Evolutionary conservation across 305 asterid genomes (phyloP).

Genomic region (Fraxinus ornus): DNA sequence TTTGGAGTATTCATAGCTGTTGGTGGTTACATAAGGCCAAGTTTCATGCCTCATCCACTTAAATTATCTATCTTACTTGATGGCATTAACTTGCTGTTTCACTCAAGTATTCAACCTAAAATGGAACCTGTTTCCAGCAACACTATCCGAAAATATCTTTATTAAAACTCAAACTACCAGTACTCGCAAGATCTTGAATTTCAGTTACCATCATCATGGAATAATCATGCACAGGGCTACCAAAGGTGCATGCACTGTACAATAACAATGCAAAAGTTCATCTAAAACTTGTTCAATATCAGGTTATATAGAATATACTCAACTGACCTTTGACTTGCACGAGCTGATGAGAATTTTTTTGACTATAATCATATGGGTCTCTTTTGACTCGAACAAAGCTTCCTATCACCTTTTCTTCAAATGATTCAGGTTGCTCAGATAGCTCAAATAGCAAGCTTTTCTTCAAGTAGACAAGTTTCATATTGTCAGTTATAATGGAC

Average conservation of each 20-base stretch:
- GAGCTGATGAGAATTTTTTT: conserved; percentile 54
- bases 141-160: not conserved
- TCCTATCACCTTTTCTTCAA: conserved; percentile 71
- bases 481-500: conserved; percentile 56
- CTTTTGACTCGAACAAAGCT: conserved; percentile 64
- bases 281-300: conserved; percentile 6
- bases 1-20: not conserved
- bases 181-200: conserved; percentile 13
- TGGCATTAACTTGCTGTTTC: not conserved
- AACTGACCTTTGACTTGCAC: conserved; percentile 76
- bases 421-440: conserved; percentile 51
- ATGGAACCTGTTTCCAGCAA: not conserved
- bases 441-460: conserved; percentile 59
- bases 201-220: not conserved
- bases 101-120: not conserved
- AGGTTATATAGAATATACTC: conserved; percentile 11
- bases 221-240: not conserved
- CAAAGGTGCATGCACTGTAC: not conserved
- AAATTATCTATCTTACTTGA: not conserved
- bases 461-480: conserved; percentile 79
- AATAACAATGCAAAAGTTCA: conserved; percentile 16
- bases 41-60: not conserved
- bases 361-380: conserved; percentile 42
- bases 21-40: not conserved
- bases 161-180: not conserved